Percentiles rank a stretch among this genome's conserved stretches.
These are phyloP conservation scores for Stentor coeruleus DNA, from an alignment of 73 alveolate genomes.

Conservation along the genomic window DNA sequence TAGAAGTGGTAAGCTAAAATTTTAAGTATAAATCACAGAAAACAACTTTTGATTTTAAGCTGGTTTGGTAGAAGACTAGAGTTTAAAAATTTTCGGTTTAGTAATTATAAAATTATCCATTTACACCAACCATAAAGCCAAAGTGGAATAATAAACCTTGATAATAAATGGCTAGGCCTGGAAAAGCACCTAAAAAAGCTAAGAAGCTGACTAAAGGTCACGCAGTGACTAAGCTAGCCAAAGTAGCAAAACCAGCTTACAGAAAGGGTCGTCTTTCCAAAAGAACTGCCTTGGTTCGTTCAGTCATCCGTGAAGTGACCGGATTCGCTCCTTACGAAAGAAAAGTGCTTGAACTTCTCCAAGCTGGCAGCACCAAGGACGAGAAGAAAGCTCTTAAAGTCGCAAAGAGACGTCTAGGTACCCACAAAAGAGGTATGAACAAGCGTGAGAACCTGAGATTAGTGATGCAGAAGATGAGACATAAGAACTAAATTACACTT, in stretches of 20 bases:
- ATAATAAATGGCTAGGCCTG: conserved; percentile 22
- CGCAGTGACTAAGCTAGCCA: conserved; percentile 22
- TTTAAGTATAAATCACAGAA: too few species aligned
- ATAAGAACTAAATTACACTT: conserved; percentile 17
- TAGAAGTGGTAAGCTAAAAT: too few species aligned
- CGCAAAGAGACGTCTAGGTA: conserved; percentile 89
- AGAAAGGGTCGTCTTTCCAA: conserved; percentile 58
- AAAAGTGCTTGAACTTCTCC: conserved; percentile 84
- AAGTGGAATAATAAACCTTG: too few species aligned
- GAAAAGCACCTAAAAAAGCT: conserved; percentile 27
- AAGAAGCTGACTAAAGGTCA: conserved; percentile 30
- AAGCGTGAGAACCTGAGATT: conserved; percentile 76
- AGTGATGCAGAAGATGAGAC: conserved; percentile 28
- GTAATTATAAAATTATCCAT: too few species aligned
- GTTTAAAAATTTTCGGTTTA: too few species aligned
- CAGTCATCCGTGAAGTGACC: conserved; percentile 80
- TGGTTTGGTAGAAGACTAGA: too few species aligned
- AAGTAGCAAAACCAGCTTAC: conserved; percentile 26
- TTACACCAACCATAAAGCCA: too few species aligned
- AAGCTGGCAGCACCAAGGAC: conserved; percentile 77
- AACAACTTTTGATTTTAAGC: too few species aligned
- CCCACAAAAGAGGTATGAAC: conserved; percentile 90
- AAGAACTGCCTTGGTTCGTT: conserved; percentile 62
- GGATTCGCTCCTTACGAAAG: conserved; percentile 96
- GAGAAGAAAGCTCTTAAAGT: conserved; percentile 90